These are phyloP conservation scores for Russula earlei DNA, from an alignment of 768 basidiomycete species.

Conservation along the genomic window DNA sequence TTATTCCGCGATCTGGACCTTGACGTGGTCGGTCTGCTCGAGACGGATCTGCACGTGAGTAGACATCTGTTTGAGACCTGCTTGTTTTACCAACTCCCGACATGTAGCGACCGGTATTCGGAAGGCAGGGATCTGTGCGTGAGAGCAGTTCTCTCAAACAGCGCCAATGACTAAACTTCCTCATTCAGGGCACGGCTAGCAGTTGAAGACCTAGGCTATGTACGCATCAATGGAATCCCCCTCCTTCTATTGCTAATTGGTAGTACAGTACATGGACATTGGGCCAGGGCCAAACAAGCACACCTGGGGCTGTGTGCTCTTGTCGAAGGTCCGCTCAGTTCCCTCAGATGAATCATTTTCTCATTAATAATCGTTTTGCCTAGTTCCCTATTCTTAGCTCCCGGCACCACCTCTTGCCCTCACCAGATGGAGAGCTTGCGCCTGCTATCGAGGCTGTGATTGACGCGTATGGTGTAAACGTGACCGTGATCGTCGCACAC, in stretches of 20 bases:
- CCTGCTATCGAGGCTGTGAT: constrained; percentile 84
- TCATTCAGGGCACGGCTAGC: constrained; percentile 57
- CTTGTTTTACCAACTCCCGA: not conserved
- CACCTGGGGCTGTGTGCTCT: constrained; percentile 79
- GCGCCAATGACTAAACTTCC: constrained; percentile 4
- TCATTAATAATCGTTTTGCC: not conserved
- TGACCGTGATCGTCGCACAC: constrained; percentile 81
- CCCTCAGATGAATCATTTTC: not conserved
- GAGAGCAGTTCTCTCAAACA: not conserved
- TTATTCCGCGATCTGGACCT: constrained; percentile 69
- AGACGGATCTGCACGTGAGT: constrained; percentile 77
- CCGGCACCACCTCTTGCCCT: constrained; percentile 79
- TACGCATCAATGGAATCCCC: constrained; percentile 29
- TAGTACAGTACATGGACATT: constrained; percentile 66
- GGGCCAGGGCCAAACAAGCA: constrained; percentile 84
- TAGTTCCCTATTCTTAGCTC: constrained; percentile 86
- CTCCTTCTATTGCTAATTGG: not conserved
- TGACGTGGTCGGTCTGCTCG: constrained; percentile 76
- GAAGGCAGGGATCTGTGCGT: constrained; percentile 76
- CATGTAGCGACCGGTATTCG: constrained; percentile 58
- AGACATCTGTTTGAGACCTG: not conserved
- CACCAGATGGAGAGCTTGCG: constrained; percentile 77
- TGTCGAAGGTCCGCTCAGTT: constrained; percentile 53
- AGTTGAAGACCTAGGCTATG: constrained; percentile 73
- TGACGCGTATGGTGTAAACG: constrained; percentile 65